Conservation (phyloP, 805 yeast species). For the Kodamaea kaohsiungensis region DNA sequence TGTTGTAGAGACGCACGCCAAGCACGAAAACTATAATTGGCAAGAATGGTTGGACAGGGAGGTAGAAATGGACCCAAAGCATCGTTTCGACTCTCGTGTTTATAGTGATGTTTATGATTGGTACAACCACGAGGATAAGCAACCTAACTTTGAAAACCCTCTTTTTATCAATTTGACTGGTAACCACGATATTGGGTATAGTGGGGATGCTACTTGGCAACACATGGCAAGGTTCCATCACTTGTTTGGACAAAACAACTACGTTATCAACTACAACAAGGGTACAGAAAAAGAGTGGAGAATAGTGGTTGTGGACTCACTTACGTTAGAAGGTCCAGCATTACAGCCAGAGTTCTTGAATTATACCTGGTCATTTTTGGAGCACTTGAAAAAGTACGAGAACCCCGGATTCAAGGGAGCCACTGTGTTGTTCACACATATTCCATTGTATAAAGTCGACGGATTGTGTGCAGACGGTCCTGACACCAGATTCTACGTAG, state of each 20-base stretch:
- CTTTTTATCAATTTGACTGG: slow-evolving; percentile 85
- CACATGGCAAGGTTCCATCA: slow-evolving; percentile 77
- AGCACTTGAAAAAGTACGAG: slow-evolving; percentile 51
- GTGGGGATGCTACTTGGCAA: slow-evolving; percentile 92
- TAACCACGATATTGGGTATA: slow-evolving; percentile 94
- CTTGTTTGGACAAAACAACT: slow-evolving; percentile 84
- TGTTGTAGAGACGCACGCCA: slow-evolving; percentile 47
- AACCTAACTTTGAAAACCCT: slow-evolving; percentile 52
- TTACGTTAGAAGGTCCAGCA: slow-evolving; percentile 89
- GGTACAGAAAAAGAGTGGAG: slow-evolving; percentile 77
- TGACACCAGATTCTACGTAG: slow-evolving; percentile 46
- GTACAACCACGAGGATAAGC: slow-evolving; percentile 39
- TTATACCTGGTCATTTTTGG: slow-evolving; percentile 73
- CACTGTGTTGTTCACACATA: slow-evolving; percentile 82
- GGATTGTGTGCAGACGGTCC: slow-evolving; percentile 93
- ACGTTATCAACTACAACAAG: slow-evolving; percentile 66
- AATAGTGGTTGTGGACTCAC: slow-evolving; percentile 80
- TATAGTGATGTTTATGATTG: slow-evolving; percentile 68
- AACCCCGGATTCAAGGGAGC: slow-evolving; percentile 62
- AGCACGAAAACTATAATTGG: slow-evolving; percentile 62
- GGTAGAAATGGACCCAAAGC: slow-evolving; percentile 30
- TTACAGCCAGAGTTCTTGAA: slow-evolving; percentile 67
- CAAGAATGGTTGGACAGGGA: slow-evolving; percentile 45
- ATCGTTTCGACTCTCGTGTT: slow-evolving; percentile 36
- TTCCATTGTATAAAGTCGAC: slow-evolving; percentile 79